phyloP scores from a whole-genome alignment of 805 yeast genomes.

The Komagataella pastoris region DNA sequence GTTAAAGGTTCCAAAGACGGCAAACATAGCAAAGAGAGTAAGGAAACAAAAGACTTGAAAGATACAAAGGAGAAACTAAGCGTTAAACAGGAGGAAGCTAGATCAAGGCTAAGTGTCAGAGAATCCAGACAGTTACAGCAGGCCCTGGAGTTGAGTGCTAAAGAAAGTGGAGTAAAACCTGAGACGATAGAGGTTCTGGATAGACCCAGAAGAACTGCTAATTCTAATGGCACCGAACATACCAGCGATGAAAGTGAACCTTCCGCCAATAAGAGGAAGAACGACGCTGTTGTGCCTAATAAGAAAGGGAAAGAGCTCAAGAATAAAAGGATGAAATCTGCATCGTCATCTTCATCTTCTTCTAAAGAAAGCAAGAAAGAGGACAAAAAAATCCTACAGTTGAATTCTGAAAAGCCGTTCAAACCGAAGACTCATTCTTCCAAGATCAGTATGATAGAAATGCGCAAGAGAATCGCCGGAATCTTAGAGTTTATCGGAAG shows the following conservation, averaged over 20 bases:
- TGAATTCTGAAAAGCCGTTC: constrained; percentile 39
- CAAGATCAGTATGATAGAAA: constrained; percentile 63
- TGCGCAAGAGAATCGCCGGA: constrained; percentile 80
- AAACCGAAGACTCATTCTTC: constrained; percentile 77
- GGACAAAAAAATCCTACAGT: constrained; percentile 1
- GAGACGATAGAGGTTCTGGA: constrained; percentile 15
- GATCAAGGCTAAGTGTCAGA: constrained; percentile 8
- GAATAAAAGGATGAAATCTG: constrained; percentile 4
- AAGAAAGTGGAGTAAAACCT: constrained; percentile 28
- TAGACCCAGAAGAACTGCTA: constrained; percentile 9
- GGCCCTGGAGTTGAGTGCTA: constrained; percentile 45
- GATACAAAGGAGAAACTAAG: constrained; percentile 6
- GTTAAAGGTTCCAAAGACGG: background rate
- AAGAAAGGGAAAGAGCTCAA: constrained; percentile 4
- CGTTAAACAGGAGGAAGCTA: constrained; percentile 10
- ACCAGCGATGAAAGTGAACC: background rate
- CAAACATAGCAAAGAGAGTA: background rate
- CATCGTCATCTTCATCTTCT: background rate
- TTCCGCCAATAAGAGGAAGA: background rate
- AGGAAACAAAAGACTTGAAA: background rate
- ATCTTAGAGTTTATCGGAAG: constrained; percentile 84
- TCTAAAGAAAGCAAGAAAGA: constrained; percentile 1
- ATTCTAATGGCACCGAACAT: constrained; percentile 5
- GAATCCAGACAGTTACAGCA: constrained; percentile 19
- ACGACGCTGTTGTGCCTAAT: background rate